Percentiles rank a stretch among this genome's conserved stretches.
Conservation (phyloP, 1,284 basidiomycete genomes). For the Phylloboletellus chloephorus region DNA sequence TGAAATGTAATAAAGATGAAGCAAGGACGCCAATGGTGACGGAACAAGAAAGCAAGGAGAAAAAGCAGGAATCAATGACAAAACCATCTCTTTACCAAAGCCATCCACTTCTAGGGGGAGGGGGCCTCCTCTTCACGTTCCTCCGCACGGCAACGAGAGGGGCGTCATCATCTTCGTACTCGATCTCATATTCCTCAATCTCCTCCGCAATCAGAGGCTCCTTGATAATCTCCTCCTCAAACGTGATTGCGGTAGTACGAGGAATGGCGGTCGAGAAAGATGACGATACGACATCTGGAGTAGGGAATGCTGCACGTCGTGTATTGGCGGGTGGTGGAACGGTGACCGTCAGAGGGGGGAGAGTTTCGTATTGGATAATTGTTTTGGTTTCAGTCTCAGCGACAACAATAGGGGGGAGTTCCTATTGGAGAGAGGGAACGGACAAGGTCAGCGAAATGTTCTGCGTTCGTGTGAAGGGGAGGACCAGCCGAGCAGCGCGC, state of each 20-base stretch:
- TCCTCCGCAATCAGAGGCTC: conserved; percentile 29
- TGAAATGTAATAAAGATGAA: conserved; percentile 16
- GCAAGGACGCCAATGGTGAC: conserved; percentile 14
- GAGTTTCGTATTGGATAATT: conserved; percentile 56
- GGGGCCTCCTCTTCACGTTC: conserved; percentile 28
- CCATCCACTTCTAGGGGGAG: conserved; percentile 28
- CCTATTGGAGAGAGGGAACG: conserved; percentile 38
- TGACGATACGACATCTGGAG: conserved; percentile 54
- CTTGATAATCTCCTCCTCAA: conserved; percentile 47
- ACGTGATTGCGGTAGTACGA: conserved; percentile 60
- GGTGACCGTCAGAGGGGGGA: conserved; percentile 47
- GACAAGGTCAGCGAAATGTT: conserved; percentile 31
- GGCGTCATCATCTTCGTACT: conserved; percentile 33
- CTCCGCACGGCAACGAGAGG: conserved; percentile 26
- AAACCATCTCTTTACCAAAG: conserved; percentile 27
- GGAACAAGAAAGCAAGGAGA: conserved; percentile 9
- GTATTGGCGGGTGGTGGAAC: conserved; percentile 74
- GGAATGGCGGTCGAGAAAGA: conserved; percentile 52
- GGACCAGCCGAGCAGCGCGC: conserved; percentile 37
- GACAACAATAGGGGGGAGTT: conserved; percentile 58
- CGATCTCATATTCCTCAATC: conserved; percentile 33
- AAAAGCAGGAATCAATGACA: conserved; percentile 14
- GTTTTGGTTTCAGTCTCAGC: conserved; percentile 65
- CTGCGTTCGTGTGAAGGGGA: conserved; percentile 31
- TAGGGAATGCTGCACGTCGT: conserved; percentile 66